These are phyloP conservation scores for Eurotiales sp. DNA, from an alignment of 2,329 filamentous ascomycete species.

Conservation along the genomic window DNA sequence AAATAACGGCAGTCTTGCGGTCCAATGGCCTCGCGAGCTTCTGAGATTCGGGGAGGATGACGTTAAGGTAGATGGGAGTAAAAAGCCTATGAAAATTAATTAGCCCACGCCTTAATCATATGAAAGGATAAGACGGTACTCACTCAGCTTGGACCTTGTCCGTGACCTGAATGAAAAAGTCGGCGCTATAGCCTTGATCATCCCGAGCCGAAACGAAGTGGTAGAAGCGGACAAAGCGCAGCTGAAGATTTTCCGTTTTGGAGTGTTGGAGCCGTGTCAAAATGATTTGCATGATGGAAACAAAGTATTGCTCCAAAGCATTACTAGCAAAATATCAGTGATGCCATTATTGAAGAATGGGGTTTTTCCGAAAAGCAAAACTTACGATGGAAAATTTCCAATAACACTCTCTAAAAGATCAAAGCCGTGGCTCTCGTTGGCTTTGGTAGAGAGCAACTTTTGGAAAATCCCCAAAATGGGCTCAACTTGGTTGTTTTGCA, in stretches of 20 bases:
- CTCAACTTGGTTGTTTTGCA: conserved; percentile 76
- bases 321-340: conserved; percentile 40
- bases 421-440: conserved; percentile 81
- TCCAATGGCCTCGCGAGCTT: conserved; percentile 84
- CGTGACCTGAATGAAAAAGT: conserved; percentile 85
- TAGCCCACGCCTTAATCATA: not conserved
- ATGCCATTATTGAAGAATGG: not conserved
- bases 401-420: conserved; percentile 83
- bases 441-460: conserved; percentile 75
- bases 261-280: conserved; percentile 68
- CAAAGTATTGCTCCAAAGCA: conserved; percentile 71
- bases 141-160: conserved; percentile 71
- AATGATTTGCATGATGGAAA: conserved; percentile 74
- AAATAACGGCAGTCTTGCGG: conserved; percentile 89
- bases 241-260: conserved; percentile 78
- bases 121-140: conserved; percentile 22
- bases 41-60: conserved; percentile 85
- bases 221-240: conserved; percentile 90
- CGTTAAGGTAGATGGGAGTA: conserved; percentile 75
- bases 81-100: conserved; percentile 56
- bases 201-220: conserved; percentile 80
- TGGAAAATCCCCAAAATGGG: conserved; percentile 94
- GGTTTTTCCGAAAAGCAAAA: conserved; percentile 17
- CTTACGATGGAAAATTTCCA: conserved; percentile 67
- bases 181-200: conserved; percentile 79